Evolutionary conservation across 306 rosid species (phyloP).

Genomic region (Gastrolobium bilobum): DNA sequence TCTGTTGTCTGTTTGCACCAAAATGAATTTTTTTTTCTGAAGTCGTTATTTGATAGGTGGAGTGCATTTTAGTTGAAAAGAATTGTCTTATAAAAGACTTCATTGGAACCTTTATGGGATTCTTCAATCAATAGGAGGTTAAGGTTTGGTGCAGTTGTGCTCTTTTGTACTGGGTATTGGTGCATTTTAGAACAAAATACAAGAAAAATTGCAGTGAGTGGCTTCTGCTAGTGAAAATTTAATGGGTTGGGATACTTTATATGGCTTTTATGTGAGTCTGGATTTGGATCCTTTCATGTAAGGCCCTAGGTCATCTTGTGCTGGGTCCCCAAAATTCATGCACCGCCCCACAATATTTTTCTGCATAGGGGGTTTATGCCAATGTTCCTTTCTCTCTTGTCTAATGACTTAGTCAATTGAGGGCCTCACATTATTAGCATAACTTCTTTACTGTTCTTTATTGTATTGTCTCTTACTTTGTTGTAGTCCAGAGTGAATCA

Average conservation of each 20-base stretch:
- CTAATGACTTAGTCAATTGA: background rate
- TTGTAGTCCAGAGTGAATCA: too few species aligned
- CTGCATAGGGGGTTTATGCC: background rate
- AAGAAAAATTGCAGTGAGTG: slow-evolving; percentile 8
- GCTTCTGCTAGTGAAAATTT: slow-evolving; percentile 7
- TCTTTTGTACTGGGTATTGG: slow-evolving; percentile 1
- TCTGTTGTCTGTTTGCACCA: slow-evolving; percentile 37
- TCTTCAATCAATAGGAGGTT: background rate
- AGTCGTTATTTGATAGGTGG: background rate
- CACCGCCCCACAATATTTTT: background rate
- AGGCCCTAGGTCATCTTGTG: slow-evolving; percentile 14
- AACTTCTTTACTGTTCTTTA: too few species aligned
- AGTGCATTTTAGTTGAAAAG: slow-evolving; percentile 28
- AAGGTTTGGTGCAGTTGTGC: slow-evolving; percentile 10
- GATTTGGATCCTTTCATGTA: slow-evolving; percentile 3
- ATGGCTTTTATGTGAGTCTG: background rate
- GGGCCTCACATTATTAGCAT: background rate
- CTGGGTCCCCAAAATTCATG: background rate
- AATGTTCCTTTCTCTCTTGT: background rate
- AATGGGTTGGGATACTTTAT: slow-evolving; percentile 9
- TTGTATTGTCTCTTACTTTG: too few species aligned
- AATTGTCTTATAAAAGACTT: slow-evolving; percentile 1
- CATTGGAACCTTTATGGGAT: slow-evolving; percentile 19
- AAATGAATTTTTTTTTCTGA: background rate
- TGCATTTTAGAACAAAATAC: slow-evolving; percentile 18